phyloP scores from a whole-genome alignment of 75 land plant genomes.

The Selaginella moellendorffii region DNA sequence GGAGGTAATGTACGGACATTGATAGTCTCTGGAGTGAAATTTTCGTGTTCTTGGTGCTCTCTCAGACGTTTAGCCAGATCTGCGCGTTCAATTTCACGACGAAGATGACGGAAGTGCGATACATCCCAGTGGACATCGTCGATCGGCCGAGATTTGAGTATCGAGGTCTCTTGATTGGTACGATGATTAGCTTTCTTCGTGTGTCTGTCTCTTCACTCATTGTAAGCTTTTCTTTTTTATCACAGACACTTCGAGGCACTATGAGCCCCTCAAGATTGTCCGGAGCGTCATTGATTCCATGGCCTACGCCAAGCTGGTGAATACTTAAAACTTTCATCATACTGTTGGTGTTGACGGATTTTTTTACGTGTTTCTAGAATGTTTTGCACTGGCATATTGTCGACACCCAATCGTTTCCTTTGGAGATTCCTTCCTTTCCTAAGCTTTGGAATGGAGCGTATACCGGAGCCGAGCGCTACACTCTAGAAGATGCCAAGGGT shows the following conservation, averaged over 20 bases:
- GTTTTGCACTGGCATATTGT: slow-evolving; percentile 98
- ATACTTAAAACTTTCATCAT: neutral
- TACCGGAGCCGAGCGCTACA: slow-evolving; percentile 15
- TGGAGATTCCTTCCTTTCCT: slow-evolving; percentile 84
- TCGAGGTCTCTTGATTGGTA: slow-evolving; percentile 82
- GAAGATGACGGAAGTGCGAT: slow-evolving; percentile 34
- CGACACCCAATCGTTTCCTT: slow-evolving; percentile 82
- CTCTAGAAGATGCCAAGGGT: neutral
- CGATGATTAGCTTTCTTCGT: no score
- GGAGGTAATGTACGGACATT: slow-evolving; percentile 44
- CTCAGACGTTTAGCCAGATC: slow-evolving; percentile 87
- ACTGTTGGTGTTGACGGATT: neutral
- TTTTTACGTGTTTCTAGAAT: slow-evolving; percentile 28
- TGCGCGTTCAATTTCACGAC: slow-evolving; percentile 43
- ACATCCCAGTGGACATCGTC: slow-evolving; percentile 43
- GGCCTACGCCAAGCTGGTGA: slow-evolving; percentile 14
- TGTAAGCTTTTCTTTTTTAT: neutral
- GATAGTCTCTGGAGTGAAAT: neutral
- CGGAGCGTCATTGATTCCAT: neutral
- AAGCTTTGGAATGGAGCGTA: slow-evolving; percentile 79
- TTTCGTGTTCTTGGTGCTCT: neutral
- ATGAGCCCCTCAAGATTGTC: slow-evolving; percentile 1
- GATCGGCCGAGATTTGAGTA: slow-evolving; percentile 69
- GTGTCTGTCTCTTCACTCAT: neutral
- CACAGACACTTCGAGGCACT: slow-evolving; percentile 12